A percentile compares a stretch with the other conserved stretches of the same genome.
Evolutionary conservation across 108 stramenopile species (phyloP).

Genomic region (Skeletonema potamos): DNA sequence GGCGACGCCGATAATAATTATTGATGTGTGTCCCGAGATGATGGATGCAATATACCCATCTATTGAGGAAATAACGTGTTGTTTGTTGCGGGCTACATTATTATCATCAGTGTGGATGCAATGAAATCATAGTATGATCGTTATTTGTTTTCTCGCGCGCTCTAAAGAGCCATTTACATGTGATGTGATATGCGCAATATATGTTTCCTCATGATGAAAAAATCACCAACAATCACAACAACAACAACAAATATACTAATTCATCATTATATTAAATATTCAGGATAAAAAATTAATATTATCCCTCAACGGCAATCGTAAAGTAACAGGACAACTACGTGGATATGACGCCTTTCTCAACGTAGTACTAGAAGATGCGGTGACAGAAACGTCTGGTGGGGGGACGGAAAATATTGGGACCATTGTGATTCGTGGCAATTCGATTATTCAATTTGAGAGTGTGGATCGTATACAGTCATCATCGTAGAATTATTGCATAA

Average conservation of each 20-base stretch:
- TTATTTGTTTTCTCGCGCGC: too few species aligned
- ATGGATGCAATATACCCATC: too few species aligned
- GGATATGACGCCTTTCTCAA: conserved; percentile 92
- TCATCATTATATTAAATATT: too few species aligned
- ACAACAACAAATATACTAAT: too few species aligned
- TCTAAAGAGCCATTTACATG: too few species aligned
- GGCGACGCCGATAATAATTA: neutral
- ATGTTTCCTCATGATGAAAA: too few species aligned
- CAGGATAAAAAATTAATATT: conserved; percentile 87
- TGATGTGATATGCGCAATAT: too few species aligned
- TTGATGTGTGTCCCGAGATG: neutral
- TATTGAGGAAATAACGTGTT: too few species aligned
- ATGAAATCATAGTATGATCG: too few species aligned
- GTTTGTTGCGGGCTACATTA: too few species aligned
- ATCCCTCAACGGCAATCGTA: conserved; percentile 82
- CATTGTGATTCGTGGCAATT: conserved; percentile 86
- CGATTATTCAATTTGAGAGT: conserved; percentile 88
- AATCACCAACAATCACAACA: too few species aligned
- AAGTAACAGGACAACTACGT: conserved; percentile 74
- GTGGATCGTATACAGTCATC: conserved; percentile 60
- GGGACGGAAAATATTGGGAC: conserved; percentile 62
- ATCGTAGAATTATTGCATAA: neutral
- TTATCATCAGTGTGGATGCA: too few species aligned
- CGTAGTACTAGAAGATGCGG: conserved; percentile 83
- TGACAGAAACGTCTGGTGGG: conserved; percentile 50